A percentile compares a stretch with the other conserved stretches of the same genome.
phyloP scores from a whole-genome alignment of 441 rosid genomes.

The Arabidopsis hybrid region DNA sequence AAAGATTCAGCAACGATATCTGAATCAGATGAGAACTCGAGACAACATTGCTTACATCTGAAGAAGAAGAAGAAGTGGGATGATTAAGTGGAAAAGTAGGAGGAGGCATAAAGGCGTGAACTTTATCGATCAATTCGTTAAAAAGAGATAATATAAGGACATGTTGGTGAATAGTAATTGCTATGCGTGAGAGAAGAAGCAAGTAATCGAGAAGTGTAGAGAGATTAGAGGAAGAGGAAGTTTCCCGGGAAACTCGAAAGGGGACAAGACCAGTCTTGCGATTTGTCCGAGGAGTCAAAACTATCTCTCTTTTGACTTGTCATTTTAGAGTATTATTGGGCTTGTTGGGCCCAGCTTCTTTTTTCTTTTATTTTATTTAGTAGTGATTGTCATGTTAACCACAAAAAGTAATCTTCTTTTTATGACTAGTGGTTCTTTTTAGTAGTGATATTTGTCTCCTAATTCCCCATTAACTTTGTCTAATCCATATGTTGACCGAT shows the following conservation, averaged over 20 bases:
- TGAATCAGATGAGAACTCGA: background rate
- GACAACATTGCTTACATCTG: slow-evolving; percentile 26
- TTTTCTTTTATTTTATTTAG: no score
- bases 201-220: slow-evolving; percentile 7
- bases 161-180: background rate
- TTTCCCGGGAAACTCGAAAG: slow-evolving; percentile 28
- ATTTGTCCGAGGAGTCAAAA: slow-evolving; percentile 40
- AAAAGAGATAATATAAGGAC: background rate
- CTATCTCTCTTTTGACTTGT: slow-evolving; percentile 37
- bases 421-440: slow-evolving; percentile 10
- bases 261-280: slow-evolving; percentile 43
- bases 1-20: slow-evolving; percentile 15
- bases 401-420: slow-evolving; percentile 1
- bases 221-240: background rate
- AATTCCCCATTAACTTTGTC: slow-evolving; percentile 9
- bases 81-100: slow-evolving; percentile 19
- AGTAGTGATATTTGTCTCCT: background rate
- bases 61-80: slow-evolving; percentile 13
- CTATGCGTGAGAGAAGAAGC: slow-evolving; percentile 24
- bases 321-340: slow-evolving; percentile 13
- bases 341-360: slow-evolving; percentile 25
- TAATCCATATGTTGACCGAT: slow-evolving; percentile 13
- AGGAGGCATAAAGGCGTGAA: background rate
- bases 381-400: slow-evolving; percentile 35
- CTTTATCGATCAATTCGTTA: slow-evolving; percentile 11